A percentile compares a stretch with the other conserved stretches of the same genome.
phyloP scores from a whole-genome alignment of 2,329 filamentous ascomycete species.

The Aspergillus melleus region DNA sequence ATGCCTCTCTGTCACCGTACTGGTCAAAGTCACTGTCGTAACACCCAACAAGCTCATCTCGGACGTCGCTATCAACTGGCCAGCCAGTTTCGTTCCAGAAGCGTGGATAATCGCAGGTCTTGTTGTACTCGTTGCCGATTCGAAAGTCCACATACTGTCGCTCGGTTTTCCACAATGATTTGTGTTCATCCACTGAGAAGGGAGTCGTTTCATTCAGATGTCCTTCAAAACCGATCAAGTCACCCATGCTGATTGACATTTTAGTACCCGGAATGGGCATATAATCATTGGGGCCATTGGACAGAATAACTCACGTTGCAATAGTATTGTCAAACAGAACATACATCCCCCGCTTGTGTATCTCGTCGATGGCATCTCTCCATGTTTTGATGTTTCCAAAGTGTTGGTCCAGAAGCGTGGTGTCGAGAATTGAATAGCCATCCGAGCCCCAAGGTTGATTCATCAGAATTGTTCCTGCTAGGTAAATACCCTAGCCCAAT shows the following conservation, averaged over 20 bases:
- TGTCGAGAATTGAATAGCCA: conserved; percentile 60
- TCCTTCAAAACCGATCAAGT: conserved; percentile 63
- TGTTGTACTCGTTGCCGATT: conserved; percentile 54
- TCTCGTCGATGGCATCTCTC: conserved; percentile 58
- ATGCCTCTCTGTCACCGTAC: conserved; percentile 64
- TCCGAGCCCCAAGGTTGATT: conserved; percentile 66
- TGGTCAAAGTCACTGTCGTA: conserved; percentile 66
- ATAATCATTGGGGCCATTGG: not conserved
- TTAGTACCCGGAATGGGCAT: not conserved
- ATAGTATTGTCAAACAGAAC: conserved; percentile 67
- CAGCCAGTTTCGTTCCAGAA: conserved; percentile 63
- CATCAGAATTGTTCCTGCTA: conserved; percentile 64
- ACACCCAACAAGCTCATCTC: conserved; percentile 53
- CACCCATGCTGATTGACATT: conserved; percentile 47
- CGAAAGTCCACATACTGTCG: conserved; percentile 61
- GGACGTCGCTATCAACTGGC: conserved; percentile 50
- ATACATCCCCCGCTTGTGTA: conserved; percentile 65
- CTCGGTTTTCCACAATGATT: conserved; percentile 57
- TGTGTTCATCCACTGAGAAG: conserved; percentile 57
- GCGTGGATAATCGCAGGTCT: conserved; percentile 58
- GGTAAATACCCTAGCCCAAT: conserved; percentile 54
- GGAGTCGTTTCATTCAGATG: conserved; percentile 60
- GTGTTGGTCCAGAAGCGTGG: conserved; percentile 64
- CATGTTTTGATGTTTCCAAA: conserved; percentile 60
- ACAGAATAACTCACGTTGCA: conserved; percentile 51